Evolutionary conservation across 176 grass and related monocot genomes (phyloP), one percentile per base, ranked within the genome.

Genomic region (Stipa capillata): DNA sequence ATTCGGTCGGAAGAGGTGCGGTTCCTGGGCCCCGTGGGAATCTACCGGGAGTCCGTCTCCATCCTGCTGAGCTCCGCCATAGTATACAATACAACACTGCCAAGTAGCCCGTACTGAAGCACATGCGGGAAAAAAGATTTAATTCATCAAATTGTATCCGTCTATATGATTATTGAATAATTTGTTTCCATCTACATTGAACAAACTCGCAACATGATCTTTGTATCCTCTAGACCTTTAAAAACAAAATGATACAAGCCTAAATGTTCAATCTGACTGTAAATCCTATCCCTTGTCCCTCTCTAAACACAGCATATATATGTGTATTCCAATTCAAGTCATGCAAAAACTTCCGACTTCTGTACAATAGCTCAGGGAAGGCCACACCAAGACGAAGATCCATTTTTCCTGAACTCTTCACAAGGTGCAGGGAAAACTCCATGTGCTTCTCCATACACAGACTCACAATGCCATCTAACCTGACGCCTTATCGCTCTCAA

Each of bases 381-480:
- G 18, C 55, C 37, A 63, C 89, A 94, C 81, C 78, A 81, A 67
- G 88, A 89, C 21, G 73, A 90, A 74, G 79, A 79, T 2, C 47
- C 34, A 51, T 88, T 88, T 27, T 31, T 88, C 49, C 44, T 87
- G 10, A 91, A 63, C 79, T 91, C 79, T 76, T 78, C 74, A 69
- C 89, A 97, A 0, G 89, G 89, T 39, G 32, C 36, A 77, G 86
- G 91, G 29, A 73, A 85, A 80, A 89, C 94, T 59, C 79, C 69
- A 70, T 81, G 80, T 0, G 76, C 86, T 65, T 93, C 88, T 74
- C 94, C 94, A 8, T 65, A 74, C 2, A 90, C 68, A 29, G 93
- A 94, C n/a, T 92, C 87, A 1, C 95, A 97, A 0, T 82, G 87
- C 95, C 91, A 97, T 57, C 56, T 49, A 11, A 36, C 25, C 71